phyloP scores from a whole-genome alignment of 345 rosid species.

The Lumnitzera littorea region DNA sequence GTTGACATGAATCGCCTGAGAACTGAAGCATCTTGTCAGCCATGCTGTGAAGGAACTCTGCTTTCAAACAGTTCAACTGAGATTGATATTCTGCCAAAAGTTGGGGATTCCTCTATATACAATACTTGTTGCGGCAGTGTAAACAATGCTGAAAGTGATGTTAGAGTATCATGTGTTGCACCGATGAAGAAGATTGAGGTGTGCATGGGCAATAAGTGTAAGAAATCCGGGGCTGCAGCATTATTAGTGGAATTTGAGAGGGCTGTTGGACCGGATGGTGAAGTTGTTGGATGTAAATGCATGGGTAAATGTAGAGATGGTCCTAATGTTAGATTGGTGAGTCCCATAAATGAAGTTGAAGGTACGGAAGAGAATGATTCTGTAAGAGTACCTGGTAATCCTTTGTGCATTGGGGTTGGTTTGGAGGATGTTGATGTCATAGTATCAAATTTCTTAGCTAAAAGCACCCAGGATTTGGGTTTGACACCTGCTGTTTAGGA shows the following conservation, averaged over 20 bases:
- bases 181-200: conserved; percentile 44
- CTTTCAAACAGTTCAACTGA: not conserved
- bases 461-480: conserved; percentile 14
- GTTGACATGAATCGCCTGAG: conserved; percentile 42
- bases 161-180: not conserved
- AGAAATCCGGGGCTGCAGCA: conserved; percentile 46
- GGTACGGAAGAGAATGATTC: conserved; percentile 15
- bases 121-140: not conserved
- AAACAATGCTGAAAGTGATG: not conserved
- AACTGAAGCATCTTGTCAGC: conserved; percentile 6
- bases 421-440: conserved; percentile 57
- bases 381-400: conserved; percentile 27
- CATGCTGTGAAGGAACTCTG: not conserved
- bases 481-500: conserved; percentile 3
- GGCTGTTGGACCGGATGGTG: conserved; percentile 35
- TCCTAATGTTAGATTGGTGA: conserved; percentile 48
- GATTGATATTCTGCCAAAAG: not conserved
- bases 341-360: conserved; percentile 9
- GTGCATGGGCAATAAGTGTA: conserved; percentile 77
- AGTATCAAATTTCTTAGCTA: conserved; percentile 33
- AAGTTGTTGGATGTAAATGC: conserved; percentile 61
- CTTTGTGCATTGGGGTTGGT: conserved; percentile 54
- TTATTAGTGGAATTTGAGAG: conserved; percentile 53
- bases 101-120: not conserved
- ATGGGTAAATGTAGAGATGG: conserved; percentile 74